Percentiles rank a stretch among this genome's conserved stretches.
Evolutionary conservation across 108 stramenopile genomes (phyloP).

Genomic region (Cyclotella baltica): DNA sequence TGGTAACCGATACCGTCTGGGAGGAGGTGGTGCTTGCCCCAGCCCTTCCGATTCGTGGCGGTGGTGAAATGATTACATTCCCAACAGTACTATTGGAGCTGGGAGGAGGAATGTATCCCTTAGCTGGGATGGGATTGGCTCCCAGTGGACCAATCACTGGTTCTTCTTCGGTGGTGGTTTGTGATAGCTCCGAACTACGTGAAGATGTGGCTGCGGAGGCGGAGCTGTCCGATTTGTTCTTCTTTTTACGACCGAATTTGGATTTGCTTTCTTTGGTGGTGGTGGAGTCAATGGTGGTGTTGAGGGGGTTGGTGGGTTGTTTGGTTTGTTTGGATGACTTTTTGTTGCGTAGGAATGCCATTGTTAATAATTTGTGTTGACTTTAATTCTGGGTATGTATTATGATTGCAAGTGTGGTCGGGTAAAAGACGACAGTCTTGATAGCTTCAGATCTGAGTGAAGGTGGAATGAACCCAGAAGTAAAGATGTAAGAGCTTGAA

Average conservation of each 20-base stretch:
- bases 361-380: background rate
- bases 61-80: background rate
- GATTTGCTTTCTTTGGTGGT: background rate
- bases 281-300: background rate
- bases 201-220: too few species aligned
- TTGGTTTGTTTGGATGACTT: background rate
- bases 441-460: too few species aligned
- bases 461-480: too few species aligned
- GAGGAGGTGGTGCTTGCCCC: background rate
- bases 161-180: background rate
- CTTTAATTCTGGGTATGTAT: background rate
- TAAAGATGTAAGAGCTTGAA: too few species aligned
- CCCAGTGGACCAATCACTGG: background rate
- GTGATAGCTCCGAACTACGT: background rate
- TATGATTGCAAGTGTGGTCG: background rate
- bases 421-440: background rate
- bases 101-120: background rate
- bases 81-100: background rate
- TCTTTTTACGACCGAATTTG: constrained; percentile 17
- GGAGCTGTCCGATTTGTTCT: background rate
- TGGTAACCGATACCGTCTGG: background rate
- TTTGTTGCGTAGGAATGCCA: constrained; percentile 18
- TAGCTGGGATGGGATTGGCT: background rate
- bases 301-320: background rate
- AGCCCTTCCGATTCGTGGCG: background rate